These are phyloP conservation scores for Lichtheimia corymbifera DNA, from an alignment of 371 early-diverging fungal genomes.

Conservation along the genomic window DNA sequence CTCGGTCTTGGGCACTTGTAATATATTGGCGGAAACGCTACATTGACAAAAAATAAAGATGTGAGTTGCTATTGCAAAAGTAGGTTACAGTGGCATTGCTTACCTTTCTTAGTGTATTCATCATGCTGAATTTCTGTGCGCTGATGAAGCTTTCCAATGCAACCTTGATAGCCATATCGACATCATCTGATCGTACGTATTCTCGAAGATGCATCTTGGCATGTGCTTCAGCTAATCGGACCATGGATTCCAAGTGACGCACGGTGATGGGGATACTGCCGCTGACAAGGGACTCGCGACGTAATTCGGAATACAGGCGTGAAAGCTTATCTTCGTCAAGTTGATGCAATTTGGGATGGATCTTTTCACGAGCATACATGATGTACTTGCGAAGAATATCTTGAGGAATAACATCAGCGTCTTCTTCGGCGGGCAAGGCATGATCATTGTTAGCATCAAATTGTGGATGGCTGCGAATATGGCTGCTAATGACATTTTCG, in stretches of 20 bases:
- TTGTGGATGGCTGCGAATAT: conserved; percentile 87
- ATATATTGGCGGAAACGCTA: conserved; percentile 88
- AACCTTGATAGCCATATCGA: conserved; percentile 95
- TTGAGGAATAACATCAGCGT: conserved; percentile 77
- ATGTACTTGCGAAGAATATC: conserved; percentile 96
- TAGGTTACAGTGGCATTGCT: neutral
- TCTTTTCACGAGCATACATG: conserved; percentile 92
- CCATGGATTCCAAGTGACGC: conserved; percentile 98
- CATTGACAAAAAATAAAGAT: neutral
- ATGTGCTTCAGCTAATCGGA: conserved; percentile 97
- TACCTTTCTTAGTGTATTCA: conserved; percentile 73
- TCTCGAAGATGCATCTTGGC: conserved; percentile 98
- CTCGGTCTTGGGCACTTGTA: conserved; percentile 71
- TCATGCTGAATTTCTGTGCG: conserved; percentile 97
- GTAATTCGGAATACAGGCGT: conserved; percentile 89
- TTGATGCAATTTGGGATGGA: conserved; percentile 84
- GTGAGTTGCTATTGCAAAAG: neutral
- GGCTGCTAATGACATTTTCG: conserved; percentile 92
- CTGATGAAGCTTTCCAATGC: conserved; percentile 94
- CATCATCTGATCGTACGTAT: conserved; percentile 90
- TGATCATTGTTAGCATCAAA: conserved; percentile 40
- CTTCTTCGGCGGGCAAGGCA: conserved; percentile 37
- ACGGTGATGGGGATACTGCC: conserved; percentile 98
- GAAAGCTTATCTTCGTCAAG: conserved; percentile 90
- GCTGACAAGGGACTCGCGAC: conserved; percentile 88